phyloP scores from a whole-genome alignment of 1,284 basidiomycete genomes.

The Takashimella tepidaria region DNA sequence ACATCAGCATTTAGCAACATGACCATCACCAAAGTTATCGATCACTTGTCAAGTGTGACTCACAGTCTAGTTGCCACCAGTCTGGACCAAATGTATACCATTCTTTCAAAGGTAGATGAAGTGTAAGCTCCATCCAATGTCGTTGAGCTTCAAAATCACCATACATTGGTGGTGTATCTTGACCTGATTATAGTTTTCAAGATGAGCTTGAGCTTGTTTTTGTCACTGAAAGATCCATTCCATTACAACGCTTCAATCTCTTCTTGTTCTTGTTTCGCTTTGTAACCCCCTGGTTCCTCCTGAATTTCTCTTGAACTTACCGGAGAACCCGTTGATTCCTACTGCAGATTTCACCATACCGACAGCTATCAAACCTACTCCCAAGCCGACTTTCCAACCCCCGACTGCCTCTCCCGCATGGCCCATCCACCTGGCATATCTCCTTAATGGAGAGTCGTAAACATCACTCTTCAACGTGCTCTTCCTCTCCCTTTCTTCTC shows the following conservation, averaged over 20 bases:
- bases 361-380: slow-evolving; percentile 10
- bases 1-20: background rate
- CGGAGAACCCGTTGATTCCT: slow-evolving; percentile 10
- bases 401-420: background rate
- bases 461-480: slow-evolving; percentile 15
- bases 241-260: too few relatives aligned
- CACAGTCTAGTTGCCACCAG: slow-evolving; percentile 16
- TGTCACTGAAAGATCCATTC: too few relatives aligned
- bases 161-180: slow-evolving; percentile 10
- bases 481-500: slow-evolving; percentile 10
- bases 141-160: slow-evolving; percentile 17
- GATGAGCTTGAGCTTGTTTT: too few relatives aligned
- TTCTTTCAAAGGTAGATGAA: slow-evolving; percentile 5
- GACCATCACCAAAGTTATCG: too few relatives aligned
- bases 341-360: slow-evolving; percentile 13
- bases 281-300: too few relatives aligned
- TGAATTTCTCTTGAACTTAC: background rate
- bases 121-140: slow-evolving; percentile 16
- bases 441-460: slow-evolving; percentile 20
- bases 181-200: slow-evolving; percentile 2
- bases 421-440: slow-evolving; percentile 16
- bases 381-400: slow-evolving; percentile 6
- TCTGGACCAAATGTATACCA: slow-evolving; percentile 12
- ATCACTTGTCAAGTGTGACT: too few relatives aligned
- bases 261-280: too few relatives aligned